These are phyloP conservation scores for Yamadazyma pseudoaaseri DNA, from an alignment of 1,139 yeast species.

Conservation along the genomic window DNA sequence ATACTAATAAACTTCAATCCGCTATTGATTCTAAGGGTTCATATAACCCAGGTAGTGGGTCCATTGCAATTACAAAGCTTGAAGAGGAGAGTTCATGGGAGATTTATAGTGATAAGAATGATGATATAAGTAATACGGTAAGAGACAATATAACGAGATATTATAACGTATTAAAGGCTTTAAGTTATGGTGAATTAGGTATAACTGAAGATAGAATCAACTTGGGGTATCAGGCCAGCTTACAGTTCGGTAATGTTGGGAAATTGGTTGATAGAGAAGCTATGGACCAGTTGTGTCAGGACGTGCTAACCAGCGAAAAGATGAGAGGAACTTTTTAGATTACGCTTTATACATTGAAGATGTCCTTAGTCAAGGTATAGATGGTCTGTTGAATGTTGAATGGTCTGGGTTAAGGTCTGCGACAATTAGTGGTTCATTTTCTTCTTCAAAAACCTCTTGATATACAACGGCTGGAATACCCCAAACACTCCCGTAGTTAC, in stretches of 20 bases:
- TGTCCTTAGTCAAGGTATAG: no score
- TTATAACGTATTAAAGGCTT: constrained; percentile 76
- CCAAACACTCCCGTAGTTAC: constrained; percentile 30
- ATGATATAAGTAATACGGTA: constrained; percentile 56
- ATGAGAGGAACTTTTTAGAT: constrained; percentile 54
- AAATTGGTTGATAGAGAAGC: constrained; percentile 71
- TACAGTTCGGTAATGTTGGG: constrained; percentile 73
- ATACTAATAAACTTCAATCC: constrained; percentile 35
- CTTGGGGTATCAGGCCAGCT: constrained; percentile 86
- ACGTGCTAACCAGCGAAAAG: constrained; percentile 68
- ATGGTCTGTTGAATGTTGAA: no score
- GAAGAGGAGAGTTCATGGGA: constrained; percentile 97
- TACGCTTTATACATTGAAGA: not conserved
- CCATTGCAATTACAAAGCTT: constrained; percentile 74
- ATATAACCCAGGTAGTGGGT: constrained; percentile 58
- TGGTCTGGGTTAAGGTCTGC: no score
- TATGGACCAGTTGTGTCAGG: constrained; percentile 72
- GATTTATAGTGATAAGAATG: constrained; percentile 90
- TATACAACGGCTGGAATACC: constrained; percentile 27
- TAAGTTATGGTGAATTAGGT: constrained; percentile 80
- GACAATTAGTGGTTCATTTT: constrained; percentile 23
- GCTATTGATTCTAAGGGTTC: constrained; percentile 40
- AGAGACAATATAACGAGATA: constrained; percentile 82
- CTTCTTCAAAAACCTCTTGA: constrained; percentile 27
- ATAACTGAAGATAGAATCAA: constrained; percentile 78